phyloP scores from a whole-genome alignment of 192 early-diverging fungal genomes.

The Coemansia sp. region DNA sequence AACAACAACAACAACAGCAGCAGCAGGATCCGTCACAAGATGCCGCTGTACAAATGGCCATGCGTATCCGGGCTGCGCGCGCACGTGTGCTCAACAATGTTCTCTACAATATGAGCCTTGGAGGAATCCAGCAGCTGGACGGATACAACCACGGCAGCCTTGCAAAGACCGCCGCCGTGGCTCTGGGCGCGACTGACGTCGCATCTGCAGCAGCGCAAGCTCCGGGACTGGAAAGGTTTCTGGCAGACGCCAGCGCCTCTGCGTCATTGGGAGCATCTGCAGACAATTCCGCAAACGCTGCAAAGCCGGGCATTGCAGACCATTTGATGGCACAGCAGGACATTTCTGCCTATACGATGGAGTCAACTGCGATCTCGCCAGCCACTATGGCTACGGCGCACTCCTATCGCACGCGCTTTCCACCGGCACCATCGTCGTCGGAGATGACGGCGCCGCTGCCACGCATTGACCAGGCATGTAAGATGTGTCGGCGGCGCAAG shows the following conservation, averaged over 20 bases:
- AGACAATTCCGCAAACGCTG: neutral
- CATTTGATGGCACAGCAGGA: conserved; percentile 1
- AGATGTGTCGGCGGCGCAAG: conserved; percentile 57
- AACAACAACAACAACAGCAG: neutral
- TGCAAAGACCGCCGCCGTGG: conserved; percentile 1
- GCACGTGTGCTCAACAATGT: conserved; percentile 30
- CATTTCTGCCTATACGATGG: conserved; percentile 9
- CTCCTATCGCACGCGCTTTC: neutral
- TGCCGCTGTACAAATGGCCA: neutral
- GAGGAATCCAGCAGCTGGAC: conserved; percentile 48
- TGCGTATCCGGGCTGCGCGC: conserved; percentile 15
- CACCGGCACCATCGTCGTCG: neutral
- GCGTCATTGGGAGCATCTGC: conserved; percentile 1
- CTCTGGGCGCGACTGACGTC: neutral
- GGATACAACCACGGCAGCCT: conserved; percentile 31
- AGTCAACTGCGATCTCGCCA: conserved; percentile 13
- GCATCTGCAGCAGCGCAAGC: neutral
- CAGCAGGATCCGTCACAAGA: neutral
- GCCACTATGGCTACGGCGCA: neutral
- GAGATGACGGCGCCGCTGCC: conserved; percentile 11
- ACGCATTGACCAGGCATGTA: conserved; percentile 55
- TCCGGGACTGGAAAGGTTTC: conserved; percentile 21
- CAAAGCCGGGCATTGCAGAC: neutral
- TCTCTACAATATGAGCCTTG: conserved; percentile 44
- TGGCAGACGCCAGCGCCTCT: conserved; percentile 11